Evolutionary conservation across 371 early-diverging fungal species (phyloP), one percentile per base, ranked within the genome.

Genomic region (Vittaforma corneae): DNA sequence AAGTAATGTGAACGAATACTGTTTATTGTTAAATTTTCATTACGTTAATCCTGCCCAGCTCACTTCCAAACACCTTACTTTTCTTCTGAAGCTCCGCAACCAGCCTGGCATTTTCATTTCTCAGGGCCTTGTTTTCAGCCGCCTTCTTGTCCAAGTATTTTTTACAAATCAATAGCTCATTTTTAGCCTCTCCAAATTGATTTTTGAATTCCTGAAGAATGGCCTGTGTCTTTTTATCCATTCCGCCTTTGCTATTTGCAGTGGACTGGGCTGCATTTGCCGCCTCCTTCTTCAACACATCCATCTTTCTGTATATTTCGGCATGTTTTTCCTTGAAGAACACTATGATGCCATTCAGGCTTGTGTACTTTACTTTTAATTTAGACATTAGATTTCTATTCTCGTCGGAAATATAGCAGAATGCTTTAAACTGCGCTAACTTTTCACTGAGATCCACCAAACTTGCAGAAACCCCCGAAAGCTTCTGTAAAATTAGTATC

Each of bases 121-220:
- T 76, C 24, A 73, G 47, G 16, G 40, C 52, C 45, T 72, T 76
- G 37, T 59, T 76, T 46, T 76, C 76, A 29, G 32, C 62, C 4
- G 42, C 60, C 38, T 76, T 76, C 50, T 65, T 70, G 51, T 65
- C 57, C n/a, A 76, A 46, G 64, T 76, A 76, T 54, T 52, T 62
- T 33, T 69, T 51, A 50, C 66, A 66, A 2, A 34, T 40, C 1
- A 62, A 50, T 9, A 76, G 42, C 20, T 73, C 76, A 24, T 46
- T 64, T 60, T 61, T 73, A 4, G 73, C 73, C 53, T 59, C 60
- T 53, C 50, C 63, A 61, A 76, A 70, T 54, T 76, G 74, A 24
- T 56, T 56, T 29, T 62, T 63, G 26, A 74, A 64, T 32, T 71
- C 47, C 32, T 74, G 57, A 14, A 74, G 18, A 29, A 70, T 24